These are phyloP conservation scores for Saccharomycopsis guyanensis DNA, from an alignment of 805 yeast species.

Conservation along the genomic window DNA sequence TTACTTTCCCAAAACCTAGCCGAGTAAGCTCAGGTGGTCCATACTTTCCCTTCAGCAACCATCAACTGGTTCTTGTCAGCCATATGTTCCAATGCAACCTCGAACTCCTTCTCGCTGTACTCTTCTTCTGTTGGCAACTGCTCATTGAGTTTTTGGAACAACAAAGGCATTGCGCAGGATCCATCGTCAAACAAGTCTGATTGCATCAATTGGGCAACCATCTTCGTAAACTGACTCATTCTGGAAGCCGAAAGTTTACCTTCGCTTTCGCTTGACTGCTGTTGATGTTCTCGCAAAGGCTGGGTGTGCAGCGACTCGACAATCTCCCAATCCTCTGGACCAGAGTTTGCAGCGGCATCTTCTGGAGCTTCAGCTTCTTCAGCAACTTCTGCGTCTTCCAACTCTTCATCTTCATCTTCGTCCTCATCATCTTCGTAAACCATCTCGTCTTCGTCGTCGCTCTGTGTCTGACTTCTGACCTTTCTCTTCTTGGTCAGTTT, in stretches of 20 bases:
- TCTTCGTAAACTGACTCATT: constrained; percentile 37
- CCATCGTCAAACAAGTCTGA: constrained; percentile 38
- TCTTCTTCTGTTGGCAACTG: constrained; percentile 41
- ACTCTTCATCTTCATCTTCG: constrained; percentile 19
- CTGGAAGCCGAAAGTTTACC: constrained; percentile 45
- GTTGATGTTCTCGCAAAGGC: not conserved
- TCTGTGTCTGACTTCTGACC: constrained; percentile 25
- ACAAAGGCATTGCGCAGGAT: constrained; percentile 32
- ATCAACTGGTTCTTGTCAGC: constrained; percentile 39
- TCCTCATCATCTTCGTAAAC: constrained; percentile 21
- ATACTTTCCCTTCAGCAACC: constrained; percentile 41
- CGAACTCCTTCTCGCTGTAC: constrained; percentile 36
- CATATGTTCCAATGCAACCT: constrained; percentile 37
- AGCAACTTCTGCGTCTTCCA: constrained; percentile 1
- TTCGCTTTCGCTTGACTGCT: constrained; percentile 12
- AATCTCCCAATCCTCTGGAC: not conserved
- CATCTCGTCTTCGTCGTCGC: constrained; percentile 22
- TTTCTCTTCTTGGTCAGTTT: constrained; percentile 23
- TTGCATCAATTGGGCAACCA: constrained; percentile 40
- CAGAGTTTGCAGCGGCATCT: not conserved
- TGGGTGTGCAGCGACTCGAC: not conserved
- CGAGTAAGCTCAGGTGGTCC: no score
- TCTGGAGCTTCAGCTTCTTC: not conserved
- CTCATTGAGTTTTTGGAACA: constrained; percentile 37
- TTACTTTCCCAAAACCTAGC: no score